Base-by-base conservation (phyloP, 352 stramenopile genomes). In the Poterioochromonas sp. region DNA sequence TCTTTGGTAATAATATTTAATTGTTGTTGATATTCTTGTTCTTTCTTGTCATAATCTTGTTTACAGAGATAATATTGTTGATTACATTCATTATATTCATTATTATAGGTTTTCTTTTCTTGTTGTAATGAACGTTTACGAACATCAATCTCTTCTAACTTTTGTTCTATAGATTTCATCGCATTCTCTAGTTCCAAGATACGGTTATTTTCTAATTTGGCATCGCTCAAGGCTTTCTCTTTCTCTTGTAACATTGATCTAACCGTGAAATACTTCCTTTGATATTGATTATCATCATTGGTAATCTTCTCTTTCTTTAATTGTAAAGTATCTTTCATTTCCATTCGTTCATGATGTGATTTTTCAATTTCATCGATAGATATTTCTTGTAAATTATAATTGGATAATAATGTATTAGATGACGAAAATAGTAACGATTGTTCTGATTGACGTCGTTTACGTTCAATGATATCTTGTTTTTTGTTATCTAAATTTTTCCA, bases 251-350 rank as follows among this genome's bases (percentile, higher is more conserved):
- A 11, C 34, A 40, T 11, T 37, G 5, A 26, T 73, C 40, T 73
- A 5, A 73, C 29, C 3, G 22, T 40, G 63, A 41, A 47, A 35
- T 11, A 73, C 35, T 29, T 8, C n/a, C n/a, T 40, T 29, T 15
- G 11, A 1, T 41, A 29, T 32, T 5, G 34, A 29, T 8, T 35
- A 3, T 73, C 63, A 41, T 73, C 63, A 32, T 43, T 47, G 3
- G 12, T 15, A 3, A 44, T 1, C 5, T 29, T 8, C 18, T 73
- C 63, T 29, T 73, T 73, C n/a, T 47, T 44, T 12, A 47, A 5
- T 47, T 73, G 63, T 15, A 73, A 73, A 43, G 22, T 8, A 32
- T 73, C 63, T 49, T 73, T 73, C 40, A 26, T 47, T 29, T 73
- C 63, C n/a, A 34, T 26, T 15, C 63, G 63, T 29, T 26, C 34